Evolutionary conservation across 2,329 filamentous ascomycete species (phyloP), one percentile per base, ranked within the genome.

Genomic region (Exophiala phaeomuriformis): DNA sequence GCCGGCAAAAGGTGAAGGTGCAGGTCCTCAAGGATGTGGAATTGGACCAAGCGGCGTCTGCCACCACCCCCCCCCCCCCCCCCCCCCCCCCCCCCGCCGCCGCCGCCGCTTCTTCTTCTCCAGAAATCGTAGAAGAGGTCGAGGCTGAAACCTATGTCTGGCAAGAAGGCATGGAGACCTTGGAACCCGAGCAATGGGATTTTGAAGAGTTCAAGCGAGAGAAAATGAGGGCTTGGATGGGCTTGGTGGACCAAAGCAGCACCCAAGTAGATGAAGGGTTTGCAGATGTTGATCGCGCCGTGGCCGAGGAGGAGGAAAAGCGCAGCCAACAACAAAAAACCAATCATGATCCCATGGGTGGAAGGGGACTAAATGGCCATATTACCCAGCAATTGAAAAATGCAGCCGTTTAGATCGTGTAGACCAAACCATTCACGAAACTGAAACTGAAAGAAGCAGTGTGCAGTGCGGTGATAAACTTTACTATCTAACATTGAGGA

Each of bases 181-280:
- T 97, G 12, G 88, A 95, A 68, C 74, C 79, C 32, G 70, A 73
- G 27, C 90, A 95, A 68, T 97, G 91, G 91, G 88, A 95, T 67
- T 93, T 90, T 71, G 82, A 84, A 45, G 82, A 86, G 58, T 97
- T 96, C 67, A 81, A 85, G 57, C 75, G 77, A 63, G 84, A 93
- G 57, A 95, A 90, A 73, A 73, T 86, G 77, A 65, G 68, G 46
- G 72, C 73, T 61, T 85, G 82, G 82, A 73, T 77, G 55, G 77
- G 73, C 8, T 29, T 61, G 41, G 53, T 36, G n/a, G 44, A 47
- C 0, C 67, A 67, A 32, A 72, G 75, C 56, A 71, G 68, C 12
- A 73, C 77, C 53, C 73, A 72, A 58, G 53, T 61, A 19, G 63
- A 64, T 44, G 61, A 65, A 41, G 62, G 62, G 3, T 64, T 64